These are phyloP conservation scores for Solanum piurae DNA, from an alignment of 257 asterid species.

Conservation along the genomic window DNA sequence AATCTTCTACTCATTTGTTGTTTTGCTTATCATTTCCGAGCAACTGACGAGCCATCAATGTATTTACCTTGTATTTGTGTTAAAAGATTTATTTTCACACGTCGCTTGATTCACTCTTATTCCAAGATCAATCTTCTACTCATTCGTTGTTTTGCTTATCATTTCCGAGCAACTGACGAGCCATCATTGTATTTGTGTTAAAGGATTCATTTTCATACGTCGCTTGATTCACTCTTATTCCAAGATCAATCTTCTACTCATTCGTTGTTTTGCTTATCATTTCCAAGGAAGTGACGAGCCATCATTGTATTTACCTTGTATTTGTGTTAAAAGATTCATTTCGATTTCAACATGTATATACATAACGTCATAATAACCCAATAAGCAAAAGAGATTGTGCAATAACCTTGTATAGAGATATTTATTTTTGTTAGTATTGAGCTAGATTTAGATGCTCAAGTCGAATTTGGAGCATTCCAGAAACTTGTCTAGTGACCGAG, in stretches of 20 bases:
- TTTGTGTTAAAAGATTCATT: neutral
- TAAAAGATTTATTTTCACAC: neutral
- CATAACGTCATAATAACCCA: neutral
- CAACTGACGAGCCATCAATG: no score
- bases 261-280: neutral
- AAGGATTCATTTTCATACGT: neutral
- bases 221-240: neutral
- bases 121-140: neutral
- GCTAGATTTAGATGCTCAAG: neutral
- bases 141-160: neutral
- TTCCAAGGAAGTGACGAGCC: neutral
- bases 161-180: no score
- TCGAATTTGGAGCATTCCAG: neutral
- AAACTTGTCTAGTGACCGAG: neutral
- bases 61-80: no score
- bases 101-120: no score
- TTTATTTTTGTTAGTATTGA: neutral
- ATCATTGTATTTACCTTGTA: neutral
- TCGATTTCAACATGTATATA: neutral
- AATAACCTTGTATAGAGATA: no score
- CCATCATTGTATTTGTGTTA: no score
- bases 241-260: neutral
- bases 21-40: neutral
- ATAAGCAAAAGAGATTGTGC: neutral
- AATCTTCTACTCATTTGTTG: no score